Conservation (phyloP, 2,329 filamentous ascomycete species). For the Trichoderma asperellum region DNA sequence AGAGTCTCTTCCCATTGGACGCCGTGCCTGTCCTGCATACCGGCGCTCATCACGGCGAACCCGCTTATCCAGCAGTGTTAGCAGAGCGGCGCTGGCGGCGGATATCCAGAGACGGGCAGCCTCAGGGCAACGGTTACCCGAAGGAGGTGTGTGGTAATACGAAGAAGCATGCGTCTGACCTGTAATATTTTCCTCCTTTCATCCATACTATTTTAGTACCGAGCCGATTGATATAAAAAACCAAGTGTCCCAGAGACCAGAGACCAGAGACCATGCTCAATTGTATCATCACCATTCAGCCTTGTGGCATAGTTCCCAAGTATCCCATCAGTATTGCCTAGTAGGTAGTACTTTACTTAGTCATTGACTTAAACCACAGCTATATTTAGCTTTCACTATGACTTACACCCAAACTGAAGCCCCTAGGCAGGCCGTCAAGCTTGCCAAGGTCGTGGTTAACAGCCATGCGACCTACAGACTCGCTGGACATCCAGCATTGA, state of each 20-base stretch:
- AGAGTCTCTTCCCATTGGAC: background rate
- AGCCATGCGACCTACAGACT: slow-evolving; percentile 24
- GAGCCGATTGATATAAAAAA: slow-evolving; percentile 4
- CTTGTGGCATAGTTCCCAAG: background rate
- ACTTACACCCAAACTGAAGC: slow-evolving; percentile 11
- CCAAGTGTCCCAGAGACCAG: slow-evolving; percentile 2
- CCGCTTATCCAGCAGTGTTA: slow-evolving; percentile 22
- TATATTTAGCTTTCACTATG: background rate
- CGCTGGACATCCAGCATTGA: slow-evolving; percentile 17
- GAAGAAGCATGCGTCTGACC: background rate
- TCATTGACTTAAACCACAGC: background rate
- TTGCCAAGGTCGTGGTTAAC: slow-evolving; percentile 29
- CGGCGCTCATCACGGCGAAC: slow-evolving; percentile 14
- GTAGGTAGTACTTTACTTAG: background rate
- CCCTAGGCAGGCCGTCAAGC: slow-evolving; percentile 36
- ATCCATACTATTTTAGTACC: background rate
- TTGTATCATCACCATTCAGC: background rate
- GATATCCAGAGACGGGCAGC: background rate
- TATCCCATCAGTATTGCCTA: background rate
- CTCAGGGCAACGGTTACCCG: slow-evolving; percentile 1
- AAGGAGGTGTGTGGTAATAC: background rate
- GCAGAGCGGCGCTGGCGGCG: background rate
- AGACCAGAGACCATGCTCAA: background rate
- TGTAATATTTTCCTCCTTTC: slow-evolving; percentile 7
- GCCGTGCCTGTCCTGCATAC: slow-evolving; percentile 13